phyloP scores from a whole-genome alignment of 2,329 filamentous ascomycete species.

The Alternaria conjuncta region DNA sequence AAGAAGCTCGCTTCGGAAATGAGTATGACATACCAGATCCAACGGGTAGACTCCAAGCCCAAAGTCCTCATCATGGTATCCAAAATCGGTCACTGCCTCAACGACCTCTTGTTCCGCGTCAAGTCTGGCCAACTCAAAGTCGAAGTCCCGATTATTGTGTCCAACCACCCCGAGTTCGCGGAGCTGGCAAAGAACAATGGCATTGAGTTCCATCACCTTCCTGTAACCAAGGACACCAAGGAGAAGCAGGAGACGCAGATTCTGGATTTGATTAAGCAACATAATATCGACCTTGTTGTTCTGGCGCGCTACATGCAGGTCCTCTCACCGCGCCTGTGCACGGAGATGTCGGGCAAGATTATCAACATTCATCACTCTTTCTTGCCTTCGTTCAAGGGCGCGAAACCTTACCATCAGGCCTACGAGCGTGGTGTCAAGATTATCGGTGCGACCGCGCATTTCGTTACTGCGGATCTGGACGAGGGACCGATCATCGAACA shows the following conservation, averaged over 20 bases:
- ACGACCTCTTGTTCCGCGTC: slow-evolving; percentile 81
- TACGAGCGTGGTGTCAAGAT: slow-evolving; percentile 89
- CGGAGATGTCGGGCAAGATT: slow-evolving; percentile 81
- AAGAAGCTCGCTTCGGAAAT: slow-evolving; percentile 67
- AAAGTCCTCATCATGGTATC: slow-evolving; percentile 87
- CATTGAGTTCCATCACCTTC: slow-evolving; percentile 80
- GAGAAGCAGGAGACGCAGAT: slow-evolving; percentile 73
- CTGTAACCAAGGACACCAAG: slow-evolving; percentile 81
- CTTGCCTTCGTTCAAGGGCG: slow-evolving; percentile 85
- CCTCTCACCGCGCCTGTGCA: slow-evolving; percentile 74
- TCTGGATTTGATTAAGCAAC: slow-evolving; percentile 70
- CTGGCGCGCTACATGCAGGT: slow-evolving; percentile 90
- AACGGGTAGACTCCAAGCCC: slow-evolving; percentile 71
- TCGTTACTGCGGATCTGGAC: slow-evolving; percentile 83
- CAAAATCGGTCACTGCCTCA: slow-evolving; percentile 85
- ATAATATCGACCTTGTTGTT: slow-evolving; percentile 79
- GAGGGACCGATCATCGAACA: slow-evolving; percentile 91
- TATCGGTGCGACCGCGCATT: slow-evolving; percentile 84
- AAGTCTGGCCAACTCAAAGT: slow-evolving; percentile 76
- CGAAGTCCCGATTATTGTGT: slow-evolving; percentile 78
- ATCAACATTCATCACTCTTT: slow-evolving; percentile 94
- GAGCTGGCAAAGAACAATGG: slow-evolving; percentile 74
- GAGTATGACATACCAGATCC: slow-evolving; percentile 74
- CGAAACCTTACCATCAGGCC: slow-evolving; percentile 87
- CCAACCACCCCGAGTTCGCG: slow-evolving; percentile 79